A percentile compares a stretch with the other conserved stretches of the same genome.
Evolutionary conservation across 257 asterid genomes (phyloP).

Genomic region (Penstemon newberryi): DNA sequence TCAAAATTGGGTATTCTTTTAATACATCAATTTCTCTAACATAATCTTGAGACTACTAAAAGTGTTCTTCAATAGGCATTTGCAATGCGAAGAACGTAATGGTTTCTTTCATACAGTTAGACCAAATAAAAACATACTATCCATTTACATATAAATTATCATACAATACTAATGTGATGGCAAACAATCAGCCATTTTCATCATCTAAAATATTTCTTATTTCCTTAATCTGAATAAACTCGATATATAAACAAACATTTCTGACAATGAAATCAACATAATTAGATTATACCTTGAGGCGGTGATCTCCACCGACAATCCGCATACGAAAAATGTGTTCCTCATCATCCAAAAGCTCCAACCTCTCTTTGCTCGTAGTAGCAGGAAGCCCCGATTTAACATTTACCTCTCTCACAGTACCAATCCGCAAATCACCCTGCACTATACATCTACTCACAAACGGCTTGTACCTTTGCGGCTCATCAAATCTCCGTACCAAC

Average conservation of each 20-base stretch:
- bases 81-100: neutral
- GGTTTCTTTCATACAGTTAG: neutral
- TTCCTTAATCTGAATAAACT: neutral
- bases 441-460: slow-evolving; percentile 81
- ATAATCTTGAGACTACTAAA: neutral
- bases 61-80: neutral
- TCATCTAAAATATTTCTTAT: slow-evolving; percentile 13
- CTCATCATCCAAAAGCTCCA: slow-evolving; percentile 79
- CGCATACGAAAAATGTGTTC: slow-evolving; percentile 74
- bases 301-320: slow-evolving; percentile 95
- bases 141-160: no score
- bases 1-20: neutral
- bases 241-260: no score
- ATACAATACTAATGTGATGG: neutral
- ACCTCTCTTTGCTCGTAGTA: slow-evolving; percentile 81
- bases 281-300: slow-evolving; percentile 57
- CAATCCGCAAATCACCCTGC: slow-evolving; percentile 75
- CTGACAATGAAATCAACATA: neutral
- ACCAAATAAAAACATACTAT: neutral
- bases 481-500: slow-evolving; percentile 84
- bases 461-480: slow-evolving; percentile 93
- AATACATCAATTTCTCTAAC: slow-evolving; percentile 6
- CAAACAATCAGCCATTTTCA: neutral
- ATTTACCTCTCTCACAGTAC: slow-evolving; percentile 83
- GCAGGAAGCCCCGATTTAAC: slow-evolving; percentile 91